A percentile compares a stretch with the other conserved stretches of the same genome.
Evolutionary conservation across 768 basidiomycete species (phyloP).

Genomic region (Lentinula aciculospora): DNA sequence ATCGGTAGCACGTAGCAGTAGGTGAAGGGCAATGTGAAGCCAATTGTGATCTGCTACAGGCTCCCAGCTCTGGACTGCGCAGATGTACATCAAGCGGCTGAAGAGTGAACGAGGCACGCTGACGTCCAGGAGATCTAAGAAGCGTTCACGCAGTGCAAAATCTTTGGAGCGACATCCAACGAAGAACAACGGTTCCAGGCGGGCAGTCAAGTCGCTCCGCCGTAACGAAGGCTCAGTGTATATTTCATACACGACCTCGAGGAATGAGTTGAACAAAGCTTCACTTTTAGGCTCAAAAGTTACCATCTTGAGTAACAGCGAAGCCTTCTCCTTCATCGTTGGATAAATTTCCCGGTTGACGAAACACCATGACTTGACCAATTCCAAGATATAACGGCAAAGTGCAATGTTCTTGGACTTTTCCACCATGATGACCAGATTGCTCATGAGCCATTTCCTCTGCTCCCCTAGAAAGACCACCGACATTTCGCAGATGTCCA

Average conservation of each 20-base stretch:
- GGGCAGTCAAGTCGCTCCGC: constrained; percentile 88
- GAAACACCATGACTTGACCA: constrained; percentile 87
- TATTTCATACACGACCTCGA: constrained; percentile 89
- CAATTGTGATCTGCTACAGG: constrained; percentile 88
- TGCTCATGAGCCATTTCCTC: constrained; percentile 72
- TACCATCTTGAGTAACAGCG: constrained; percentile 82
- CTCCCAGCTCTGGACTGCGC: constrained; percentile 96
- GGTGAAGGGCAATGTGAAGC: constrained; percentile 87
- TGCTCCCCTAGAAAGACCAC: constrained; percentile 85
- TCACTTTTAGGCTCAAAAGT: constrained; percentile 77
- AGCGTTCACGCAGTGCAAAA: constrained; percentile 68
- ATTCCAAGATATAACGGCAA: constrained; percentile 80
- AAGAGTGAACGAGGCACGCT: constrained; percentile 82
- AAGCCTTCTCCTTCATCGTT: constrained; percentile 93
- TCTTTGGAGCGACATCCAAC: constrained; percentile 87
- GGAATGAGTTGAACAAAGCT: constrained; percentile 73
- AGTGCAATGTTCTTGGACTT: constrained; percentile 79
- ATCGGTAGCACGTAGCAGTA: constrained; percentile 67
- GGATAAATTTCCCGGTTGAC: constrained; percentile 81
- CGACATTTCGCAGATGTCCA: constrained; percentile 81
- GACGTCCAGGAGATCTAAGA: constrained; percentile 85
- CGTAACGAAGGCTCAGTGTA: constrained; percentile 84
- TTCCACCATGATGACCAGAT: constrained; percentile 74
- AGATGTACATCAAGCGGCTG: constrained; percentile 80
- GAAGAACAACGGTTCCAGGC: constrained; percentile 90